Evolutionary conservation across 371 early-diverging fungal species (phyloP), one percentile per base, ranked within the genome.

Genomic region (Lichtheimia ramosa): DNA sequence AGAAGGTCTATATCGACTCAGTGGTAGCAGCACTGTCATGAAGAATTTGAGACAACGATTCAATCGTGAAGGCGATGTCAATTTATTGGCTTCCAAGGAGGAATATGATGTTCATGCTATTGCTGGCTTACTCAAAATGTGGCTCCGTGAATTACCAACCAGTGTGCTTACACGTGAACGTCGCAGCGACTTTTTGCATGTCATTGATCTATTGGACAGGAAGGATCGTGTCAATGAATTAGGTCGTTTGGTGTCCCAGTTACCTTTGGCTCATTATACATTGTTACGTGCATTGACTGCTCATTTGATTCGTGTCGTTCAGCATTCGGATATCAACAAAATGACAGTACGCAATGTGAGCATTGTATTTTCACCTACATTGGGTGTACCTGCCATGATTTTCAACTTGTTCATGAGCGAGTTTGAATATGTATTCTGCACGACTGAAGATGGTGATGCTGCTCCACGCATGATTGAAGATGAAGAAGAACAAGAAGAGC

Each of bases 1-100:
- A 69, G 97, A 97, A 77, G 98, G 98, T 6, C 90, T 98, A 20
- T 98, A 97, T 74, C 87, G 98, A 8, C 75, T 94, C 58, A 91
- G 90, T 40, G 98, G 98, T n/a, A 87, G 89, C 23, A 66, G 86
- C 5, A 65, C 81, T 4, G 80, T 82, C 34, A 89, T 97, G 46
- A 84, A 87, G 58, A 58, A 46, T 20, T 74, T 98, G 57, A 92
- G 90, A 70, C 86, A 86, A 28, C 77, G 83, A 54, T 98, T 97
- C 62, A 90, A 97, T 61, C 24, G 39, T 73, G 87, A 89, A 42
- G 85, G 86, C 0, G 91, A 91, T 72, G 78, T 86, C 20, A 78
- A 88, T 54, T 64, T 91, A 6, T 50, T 87, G 25, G 69, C 72
- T 43, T 54, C 73, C 41, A 84, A 77, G 25, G 73, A 79, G 54